Base-by-base conservation (phyloP, 2,329 filamentous ascomycete genomes). In the Penicillium sp. region DNA sequence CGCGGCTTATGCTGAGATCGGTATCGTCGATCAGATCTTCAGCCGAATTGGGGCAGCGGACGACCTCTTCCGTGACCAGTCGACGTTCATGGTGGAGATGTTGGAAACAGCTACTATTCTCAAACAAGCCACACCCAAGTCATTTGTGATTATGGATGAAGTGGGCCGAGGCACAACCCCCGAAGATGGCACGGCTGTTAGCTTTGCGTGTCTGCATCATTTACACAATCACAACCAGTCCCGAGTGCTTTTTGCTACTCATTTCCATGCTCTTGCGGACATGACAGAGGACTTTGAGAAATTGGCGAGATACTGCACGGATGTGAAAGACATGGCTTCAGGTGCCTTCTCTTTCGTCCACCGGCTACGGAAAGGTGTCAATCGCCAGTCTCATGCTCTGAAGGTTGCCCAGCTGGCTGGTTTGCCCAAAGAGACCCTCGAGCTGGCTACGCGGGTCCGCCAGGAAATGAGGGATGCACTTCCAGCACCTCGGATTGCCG, bases 21-120 rank as follows among this genome's bases (percentile, higher is more conserved):
- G 93, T 1, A 81, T 99, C 42, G 92, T 97, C n/a, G 94, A 99
- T 75, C 91, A 93, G 67, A 88, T 99, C 52, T 97, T 96, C 78
- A 94, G 89, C 69, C 89, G 94, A 70, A 89, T 95, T 22, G 94
- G 94, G 2, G 95, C 92, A 1, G 94, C 93, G 2, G 95, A 99
- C 73, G 93, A 96, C 71, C 81, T 99, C n/a, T 97, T 89, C 77
- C 85, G 86, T 49, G 89, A 96, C 76, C 92, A 97, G 74, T 96
- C 91, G 51, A 99, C 95, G 0, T 99, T 99, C 75, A 97, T 99
- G 94, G 91, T 97, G 1, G 94, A 99, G 77, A 99, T 99, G 94
- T 82, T 97, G 2, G 94, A 99, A 76, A 96, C 94, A 20, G 92
- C 93, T 2, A 83, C 89, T 26, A 99, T 99, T 51, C 81, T 99